These are phyloP conservation scores for Udeniomyces megalosporus DNA, from an alignment of 768 basidiomycete genomes.

Conservation along the genomic window DNA sequence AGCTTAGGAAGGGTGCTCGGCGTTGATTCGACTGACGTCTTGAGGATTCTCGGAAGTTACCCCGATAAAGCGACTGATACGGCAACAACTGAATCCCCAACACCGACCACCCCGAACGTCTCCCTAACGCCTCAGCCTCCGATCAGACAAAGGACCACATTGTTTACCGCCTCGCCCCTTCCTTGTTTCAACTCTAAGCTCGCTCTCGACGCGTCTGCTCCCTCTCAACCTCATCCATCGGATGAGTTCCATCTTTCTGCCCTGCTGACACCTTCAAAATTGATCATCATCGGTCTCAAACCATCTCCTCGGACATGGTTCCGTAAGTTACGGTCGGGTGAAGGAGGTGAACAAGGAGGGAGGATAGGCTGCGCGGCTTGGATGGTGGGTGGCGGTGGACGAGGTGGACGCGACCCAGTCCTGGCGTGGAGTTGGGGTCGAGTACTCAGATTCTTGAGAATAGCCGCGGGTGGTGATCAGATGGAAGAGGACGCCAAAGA, in stretches of 20 bases:
- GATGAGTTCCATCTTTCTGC: slow-evolving; percentile 69
- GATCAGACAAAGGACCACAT: slow-evolving; percentile 35
- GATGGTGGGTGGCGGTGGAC: slow-evolving; percentile 6
- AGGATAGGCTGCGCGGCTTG: slow-evolving; percentile 22
- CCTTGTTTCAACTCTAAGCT: slow-evolving; percentile 25
- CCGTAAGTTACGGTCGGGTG: slow-evolving; percentile 23
- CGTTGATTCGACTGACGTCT: slow-evolving; percentile 82
- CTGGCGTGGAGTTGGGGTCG: not conserved
- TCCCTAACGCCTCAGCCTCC: slow-evolving; percentile 23
- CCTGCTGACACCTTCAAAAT: slow-evolving; percentile 71
- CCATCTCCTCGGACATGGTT: slow-evolving; percentile 84
- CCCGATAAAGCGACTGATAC: slow-evolving; percentile 44
- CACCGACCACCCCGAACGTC: slow-evolving; percentile 24
- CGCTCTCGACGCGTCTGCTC: slow-evolving; percentile 39
- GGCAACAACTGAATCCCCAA: slow-evolving; percentile 20
- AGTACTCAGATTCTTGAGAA: not conserved
- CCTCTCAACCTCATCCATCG: slow-evolving; percentile 42
- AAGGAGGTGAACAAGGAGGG: slow-evolving; percentile 17
- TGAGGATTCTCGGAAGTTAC: slow-evolving; percentile 85
- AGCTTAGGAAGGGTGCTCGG: slow-evolving; percentile 85
- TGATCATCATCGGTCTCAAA: slow-evolving; percentile 83
- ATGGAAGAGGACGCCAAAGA: too few relatives aligned
- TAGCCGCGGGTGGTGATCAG: not conserved
- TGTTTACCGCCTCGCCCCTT: slow-evolving; percentile 64
- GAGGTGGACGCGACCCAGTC: slow-evolving; percentile 31